Base-by-base conservation (phyloP, 345 rosid genomes). In the Trapa bicornis region DNA sequence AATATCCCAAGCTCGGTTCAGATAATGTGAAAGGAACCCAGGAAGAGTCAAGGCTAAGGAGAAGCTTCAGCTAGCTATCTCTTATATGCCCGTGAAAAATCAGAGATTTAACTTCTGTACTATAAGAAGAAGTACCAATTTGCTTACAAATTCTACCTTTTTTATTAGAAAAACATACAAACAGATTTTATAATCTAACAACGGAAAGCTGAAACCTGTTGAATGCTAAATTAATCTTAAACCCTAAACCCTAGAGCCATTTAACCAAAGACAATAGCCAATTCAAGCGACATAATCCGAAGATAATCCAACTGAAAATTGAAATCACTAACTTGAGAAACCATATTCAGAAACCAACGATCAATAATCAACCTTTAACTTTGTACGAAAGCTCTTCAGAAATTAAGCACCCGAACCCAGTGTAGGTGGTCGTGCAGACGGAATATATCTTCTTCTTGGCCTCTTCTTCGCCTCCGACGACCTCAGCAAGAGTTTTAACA, bases 371-470 rank as follows among this genome's bases (percentile, higher is more conserved):
- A 94, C 99, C 99, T 91, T 94, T 94, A 52, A 85, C 85, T 86
- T 91, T 87, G 67, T 78, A 78, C 56, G 99, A 91, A 66, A 94
- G 89, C 77, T 94, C 99, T 80, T 94, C 97, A 38, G 95, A 81
- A 61, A 94, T 89, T 84, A 94, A 73, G 66, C 96, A 96, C 67
- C 99, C 97, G 72, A 94, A 91, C 54, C 99, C 99, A 53, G 96
- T 91, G 70, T 91, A 94, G 0, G 88, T 85, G 67, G 89, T 83
- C 38, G 93, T 89, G 61, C 84, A 85, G 57, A 91, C 99, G 0
- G 99, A 94, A 80, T 94, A 94, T 22, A 94, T 94, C 82, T 80
- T 91, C 91, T 91, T 94, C 86, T 84, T 91, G 47, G 99, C 99
- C 80, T 91, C 97, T 61, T 94, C 99, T 79, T 94, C 99, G 65